A percentile compares a stretch with the other conserved stretches of the same genome.
Conservation (phyloP, 73 alveolate genomes). For the Symbiodinium pilosum region DNA sequence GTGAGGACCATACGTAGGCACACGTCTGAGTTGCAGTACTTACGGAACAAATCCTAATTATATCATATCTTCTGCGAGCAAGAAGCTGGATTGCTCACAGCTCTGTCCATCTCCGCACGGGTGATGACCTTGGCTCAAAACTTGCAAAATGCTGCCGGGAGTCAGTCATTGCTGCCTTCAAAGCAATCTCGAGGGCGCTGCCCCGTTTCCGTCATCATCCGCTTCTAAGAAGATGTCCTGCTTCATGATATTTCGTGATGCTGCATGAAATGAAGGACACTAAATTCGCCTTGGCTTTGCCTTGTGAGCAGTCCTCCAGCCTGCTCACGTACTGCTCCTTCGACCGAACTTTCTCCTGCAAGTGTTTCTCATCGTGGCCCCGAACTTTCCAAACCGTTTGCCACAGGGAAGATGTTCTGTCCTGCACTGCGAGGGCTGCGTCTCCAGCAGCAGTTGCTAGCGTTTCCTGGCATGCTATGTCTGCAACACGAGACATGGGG, state of each 20-base stretch:
- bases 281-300: neutral
- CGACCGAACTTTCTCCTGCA: slow-evolving; percentile 72
- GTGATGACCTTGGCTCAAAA: slow-evolving; percentile 52
- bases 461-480: slow-evolving; percentile 15
- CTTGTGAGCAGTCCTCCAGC: neutral
- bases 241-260: neutral
- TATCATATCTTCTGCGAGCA: neutral
- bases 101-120: slow-evolving; percentile 42
- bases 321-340: slow-evolving; percentile 55
- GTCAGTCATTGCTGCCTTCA: too few relatives aligned
- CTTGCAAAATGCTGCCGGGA: too few relatives aligned
- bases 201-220: slow-evolving; percentile 71
- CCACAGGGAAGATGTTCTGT: neutral
- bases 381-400: neutral
- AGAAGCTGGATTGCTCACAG: slow-evolving; percentile 54
- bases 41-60: too few relatives aligned
- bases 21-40: too few relatives aligned
- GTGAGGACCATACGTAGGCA: too few relatives aligned
- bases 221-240: slow-evolving; percentile 70
- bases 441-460: slow-evolving; percentile 83
- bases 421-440: slow-evolving; percentile 82
- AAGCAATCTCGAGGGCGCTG: neutral
- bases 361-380: too few relatives aligned
- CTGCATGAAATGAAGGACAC: too few relatives aligned
- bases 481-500: neutral